Evolutionary conservation across 2,329 filamentous ascomycete genomes (phyloP).

Genomic region (Cladophialophora chaetospira): DNA sequence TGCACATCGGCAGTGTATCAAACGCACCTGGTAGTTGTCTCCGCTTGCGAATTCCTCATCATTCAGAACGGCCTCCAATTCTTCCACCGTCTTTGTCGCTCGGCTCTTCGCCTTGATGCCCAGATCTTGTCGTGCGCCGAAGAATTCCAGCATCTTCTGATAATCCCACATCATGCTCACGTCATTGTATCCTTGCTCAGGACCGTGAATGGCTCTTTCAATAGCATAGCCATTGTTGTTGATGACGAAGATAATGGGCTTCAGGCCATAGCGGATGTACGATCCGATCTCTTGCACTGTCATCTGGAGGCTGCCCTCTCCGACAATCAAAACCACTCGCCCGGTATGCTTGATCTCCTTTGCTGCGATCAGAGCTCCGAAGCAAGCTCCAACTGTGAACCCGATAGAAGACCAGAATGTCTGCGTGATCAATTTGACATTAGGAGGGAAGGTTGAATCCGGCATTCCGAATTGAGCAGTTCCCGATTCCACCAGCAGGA

Average conservation of each 20-base stretch:
- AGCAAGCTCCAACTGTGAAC: constrained; percentile 33
- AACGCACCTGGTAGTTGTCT: constrained; percentile 22
- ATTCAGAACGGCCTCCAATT: constrained; percentile 23
- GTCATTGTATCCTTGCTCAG: constrained; percentile 34
- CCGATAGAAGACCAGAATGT: constrained; percentile 35
- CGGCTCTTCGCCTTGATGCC: constrained; percentile 39
- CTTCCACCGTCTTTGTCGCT: constrained; percentile 25
- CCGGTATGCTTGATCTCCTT: constrained; percentile 30
- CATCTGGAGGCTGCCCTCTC: constrained; percentile 36
- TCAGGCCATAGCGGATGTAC: constrained; percentile 34
- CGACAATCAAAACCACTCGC: constrained; percentile 33
- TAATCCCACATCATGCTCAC: constrained; percentile 34
- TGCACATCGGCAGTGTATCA: background rate
- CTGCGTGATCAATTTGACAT: constrained; percentile 32
- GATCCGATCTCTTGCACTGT: constrained; percentile 36
- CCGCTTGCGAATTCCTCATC: constrained; percentile 25
- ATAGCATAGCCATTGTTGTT: constrained; percentile 37
- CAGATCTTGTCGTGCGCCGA: constrained; percentile 35
- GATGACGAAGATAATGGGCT: constrained; percentile 33
- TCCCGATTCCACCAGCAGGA: constrained; percentile 33
- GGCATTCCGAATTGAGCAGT: constrained; percentile 34
- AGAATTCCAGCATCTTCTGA: constrained; percentile 35
- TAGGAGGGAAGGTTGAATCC: constrained; percentile 30
- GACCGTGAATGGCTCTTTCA: constrained; percentile 36
- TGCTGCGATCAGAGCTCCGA: constrained; percentile 32